Conservation (phyloP, 768 basidiomycete genomes). For the Hygrophorus pudorinus region DNA sequence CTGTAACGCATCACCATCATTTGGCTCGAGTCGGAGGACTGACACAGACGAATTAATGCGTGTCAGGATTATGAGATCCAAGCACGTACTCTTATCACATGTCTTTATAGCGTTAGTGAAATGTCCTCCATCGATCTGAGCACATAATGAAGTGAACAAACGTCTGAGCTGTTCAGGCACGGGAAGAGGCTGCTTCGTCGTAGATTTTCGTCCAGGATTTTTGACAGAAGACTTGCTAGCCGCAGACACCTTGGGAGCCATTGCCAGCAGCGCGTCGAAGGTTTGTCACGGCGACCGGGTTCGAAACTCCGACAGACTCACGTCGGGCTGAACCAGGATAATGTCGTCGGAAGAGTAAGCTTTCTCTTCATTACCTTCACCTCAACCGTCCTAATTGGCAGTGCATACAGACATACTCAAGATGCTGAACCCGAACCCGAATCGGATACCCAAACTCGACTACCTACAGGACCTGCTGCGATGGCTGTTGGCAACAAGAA, state of each 20-base stretch:
- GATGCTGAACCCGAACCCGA: slow-evolving; percentile 12
- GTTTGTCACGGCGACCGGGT: neutral
- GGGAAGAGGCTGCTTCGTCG: slow-evolving; percentile 23
- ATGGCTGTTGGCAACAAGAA: slow-evolving; percentile 40
- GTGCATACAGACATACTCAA: slow-evolving; percentile 18
- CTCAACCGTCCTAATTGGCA: neutral
- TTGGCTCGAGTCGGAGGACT: slow-evolving; percentile 67
- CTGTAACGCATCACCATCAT: slow-evolving; percentile 62
- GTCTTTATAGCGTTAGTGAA: slow-evolving; percentile 82
- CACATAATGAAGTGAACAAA: slow-evolving; percentile 69
- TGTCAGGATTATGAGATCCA: slow-evolving; percentile 9
- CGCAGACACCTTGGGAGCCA: slow-evolving; percentile 9
- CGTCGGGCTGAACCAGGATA: slow-evolving; percentile 15
- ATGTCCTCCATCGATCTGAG: slow-evolving; percentile 87
- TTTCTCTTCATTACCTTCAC: neutral
- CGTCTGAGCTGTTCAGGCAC: slow-evolving; percentile 35
- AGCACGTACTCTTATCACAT: slow-evolving; percentile 74
- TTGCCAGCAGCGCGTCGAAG: neutral
- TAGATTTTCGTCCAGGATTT: slow-evolving; percentile 15
- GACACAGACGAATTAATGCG: neutral
- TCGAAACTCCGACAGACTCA: slow-evolving; percentile 26
- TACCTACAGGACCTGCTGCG: slow-evolving; percentile 37
- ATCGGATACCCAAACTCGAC: neutral
- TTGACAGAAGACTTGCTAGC: slow-evolving; percentile 9
- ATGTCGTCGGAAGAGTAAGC: slow-evolving; percentile 50